phyloP scores from a whole-genome alignment of 2,329 filamentous ascomycete species.

The Penicillium sp. region DNA sequence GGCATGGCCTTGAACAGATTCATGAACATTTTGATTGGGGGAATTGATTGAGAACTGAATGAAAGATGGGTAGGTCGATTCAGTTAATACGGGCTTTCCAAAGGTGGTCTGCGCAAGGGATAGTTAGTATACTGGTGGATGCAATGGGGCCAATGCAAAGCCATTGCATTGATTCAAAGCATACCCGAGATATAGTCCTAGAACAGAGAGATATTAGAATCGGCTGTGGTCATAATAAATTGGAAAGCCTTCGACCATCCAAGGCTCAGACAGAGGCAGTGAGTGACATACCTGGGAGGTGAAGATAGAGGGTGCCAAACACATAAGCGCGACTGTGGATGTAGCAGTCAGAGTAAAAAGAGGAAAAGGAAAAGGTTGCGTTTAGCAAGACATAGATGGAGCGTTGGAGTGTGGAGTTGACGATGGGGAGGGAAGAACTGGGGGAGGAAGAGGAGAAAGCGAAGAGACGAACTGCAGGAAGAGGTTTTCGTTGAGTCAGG shows the following conservation, averaged over 20 bases:
- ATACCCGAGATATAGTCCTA: conserved; percentile 68
- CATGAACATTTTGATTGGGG: conserved; percentile 53
- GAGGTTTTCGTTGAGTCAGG: conserved; percentile 26
- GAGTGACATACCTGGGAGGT: conserved; percentile 73
- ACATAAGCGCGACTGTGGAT: conserved; percentile 70
- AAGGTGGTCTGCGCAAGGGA: conserved; percentile 57
- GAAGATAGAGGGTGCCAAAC: conserved; percentile 80
- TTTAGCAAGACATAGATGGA: conserved; percentile 35
- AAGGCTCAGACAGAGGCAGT: not conserved
- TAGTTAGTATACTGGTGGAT: conserved; percentile 20
- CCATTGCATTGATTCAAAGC: conserved; percentile 16
- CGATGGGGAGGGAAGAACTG: conserved; percentile 12
- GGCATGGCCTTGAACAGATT: conserved; percentile 57
- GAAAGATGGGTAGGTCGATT: conserved; percentile 29
- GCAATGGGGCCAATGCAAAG: conserved; percentile 8
- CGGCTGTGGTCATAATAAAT: not conserved
- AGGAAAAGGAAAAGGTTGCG: conserved; percentile 9
- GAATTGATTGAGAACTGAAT: conserved; percentile 12
- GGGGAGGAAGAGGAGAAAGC: conserved; percentile 12
- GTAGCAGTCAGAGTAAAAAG: conserved; percentile 37
- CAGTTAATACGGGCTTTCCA: conserved; percentile 67
- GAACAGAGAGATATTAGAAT: conserved; percentile 11
- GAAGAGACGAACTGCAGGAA: conserved; percentile 8
- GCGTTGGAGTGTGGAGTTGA: conserved; percentile 3
- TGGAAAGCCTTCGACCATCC: not conserved